Conservation (phyloP, 257 asterid genomes). For the Solanum verrucosum region DNA sequence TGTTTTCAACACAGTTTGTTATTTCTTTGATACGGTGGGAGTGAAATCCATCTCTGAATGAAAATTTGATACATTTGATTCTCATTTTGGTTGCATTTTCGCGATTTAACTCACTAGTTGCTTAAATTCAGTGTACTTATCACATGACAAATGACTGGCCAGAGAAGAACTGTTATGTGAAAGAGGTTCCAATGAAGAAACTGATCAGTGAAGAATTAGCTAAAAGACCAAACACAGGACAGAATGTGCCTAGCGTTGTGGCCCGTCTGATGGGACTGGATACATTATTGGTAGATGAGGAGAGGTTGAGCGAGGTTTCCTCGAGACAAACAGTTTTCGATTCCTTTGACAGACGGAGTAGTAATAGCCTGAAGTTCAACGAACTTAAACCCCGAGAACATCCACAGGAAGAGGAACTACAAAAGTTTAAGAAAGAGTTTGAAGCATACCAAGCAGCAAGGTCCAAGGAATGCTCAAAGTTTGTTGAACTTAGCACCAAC, state of each 20-base stretch:
- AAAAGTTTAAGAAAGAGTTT: constrained; percentile 88
- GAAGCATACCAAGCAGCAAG: constrained; percentile 86
- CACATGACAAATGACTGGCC: constrained; percentile 30
- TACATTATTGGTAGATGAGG: constrained; percentile 45
- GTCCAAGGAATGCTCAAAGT: constrained; percentile 48
- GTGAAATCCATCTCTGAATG: not conserved
- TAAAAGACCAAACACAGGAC: constrained; percentile 32
- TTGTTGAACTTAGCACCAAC: constrained; percentile 31
- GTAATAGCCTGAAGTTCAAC: constrained; percentile 10
- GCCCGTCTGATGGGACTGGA: constrained; percentile 99
- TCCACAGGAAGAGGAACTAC: constrained; percentile 94
- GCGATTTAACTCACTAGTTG: not conserved
- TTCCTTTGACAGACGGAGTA: constrained; percentile 21
- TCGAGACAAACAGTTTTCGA: constrained; percentile 23
- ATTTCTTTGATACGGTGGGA: not conserved
- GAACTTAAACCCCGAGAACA: constrained; percentile 73
- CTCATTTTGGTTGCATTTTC: not conserved
- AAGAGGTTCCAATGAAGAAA: constrained; percentile 66
- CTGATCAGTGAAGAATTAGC: constrained; percentile 61
- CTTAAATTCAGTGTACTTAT: constrained; percentile 41
- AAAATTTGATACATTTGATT: not conserved
- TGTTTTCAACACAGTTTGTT: not conserved
- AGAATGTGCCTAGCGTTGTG: constrained; percentile 65
- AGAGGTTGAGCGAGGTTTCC: constrained; percentile 20
- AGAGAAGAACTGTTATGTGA: constrained; percentile 24